These are phyloP conservation scores for Saccharomyces hybrid DNA, from an alignment of 1,139 yeast genomes.

Conservation along the genomic window DNA sequence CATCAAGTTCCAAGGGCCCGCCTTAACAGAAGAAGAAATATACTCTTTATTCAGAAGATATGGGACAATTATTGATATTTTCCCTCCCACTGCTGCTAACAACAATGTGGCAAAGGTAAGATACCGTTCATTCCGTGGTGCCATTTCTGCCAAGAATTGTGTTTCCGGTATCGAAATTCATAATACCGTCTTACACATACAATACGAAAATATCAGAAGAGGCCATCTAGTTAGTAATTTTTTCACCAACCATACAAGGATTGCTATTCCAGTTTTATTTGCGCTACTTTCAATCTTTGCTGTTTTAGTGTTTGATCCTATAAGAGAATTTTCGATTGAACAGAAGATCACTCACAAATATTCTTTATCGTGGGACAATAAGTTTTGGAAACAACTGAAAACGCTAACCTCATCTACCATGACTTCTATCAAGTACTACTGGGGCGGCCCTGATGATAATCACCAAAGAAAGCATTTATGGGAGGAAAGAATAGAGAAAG, in stretches of 20 bases:
- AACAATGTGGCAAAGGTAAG: conserved; percentile 41
- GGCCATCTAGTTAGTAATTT: conserved; percentile 48
- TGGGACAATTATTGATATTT: conserved; percentile 72
- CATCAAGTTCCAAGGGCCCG: conserved; percentile 65
- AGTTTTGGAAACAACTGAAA: conserved; percentile 29
- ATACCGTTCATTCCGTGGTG: conserved; percentile 53
- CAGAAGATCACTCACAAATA: conserved; percentile 57
- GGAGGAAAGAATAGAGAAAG: conserved; percentile 63
- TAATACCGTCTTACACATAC: conserved; percentile 62
- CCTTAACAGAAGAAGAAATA: conserved; percentile 74
- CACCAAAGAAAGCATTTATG: conserved; percentile 43
- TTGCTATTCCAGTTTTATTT: conserved; percentile 51
- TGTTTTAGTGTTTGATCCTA: conserved; percentile 84
- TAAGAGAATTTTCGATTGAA: conserved; percentile 71
- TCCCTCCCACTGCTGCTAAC: conserved; percentile 44
- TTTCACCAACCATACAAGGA: conserved; percentile 69
- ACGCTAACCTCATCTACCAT: conserved; percentile 35
- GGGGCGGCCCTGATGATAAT: conserved; percentile 34
- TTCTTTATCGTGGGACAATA: conserved; percentile 34
- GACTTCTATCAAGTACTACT: conserved; percentile 33
- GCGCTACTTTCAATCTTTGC: conserved; percentile 70
- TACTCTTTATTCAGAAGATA: conserved; percentile 80
- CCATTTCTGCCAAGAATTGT: conserved; percentile 86
- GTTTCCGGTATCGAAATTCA: conserved; percentile 64
- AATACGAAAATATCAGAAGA: conserved; percentile 51